Base-by-base conservation (phyloP, 192 early-diverging fungal genomes). In the Backusella psychrophila region DNA sequence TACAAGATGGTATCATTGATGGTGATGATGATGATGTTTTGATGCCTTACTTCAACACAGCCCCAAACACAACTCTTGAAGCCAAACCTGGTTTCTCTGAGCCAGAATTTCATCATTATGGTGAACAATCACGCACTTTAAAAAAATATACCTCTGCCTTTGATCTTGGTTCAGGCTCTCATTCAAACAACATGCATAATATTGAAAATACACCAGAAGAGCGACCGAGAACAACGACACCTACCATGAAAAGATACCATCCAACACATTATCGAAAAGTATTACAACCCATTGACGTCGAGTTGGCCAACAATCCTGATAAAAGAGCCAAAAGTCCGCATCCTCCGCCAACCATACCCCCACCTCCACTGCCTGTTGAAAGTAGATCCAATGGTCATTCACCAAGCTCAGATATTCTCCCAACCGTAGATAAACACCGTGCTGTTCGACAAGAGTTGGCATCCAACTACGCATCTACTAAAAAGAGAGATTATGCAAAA, bases 121-220 rank as follows among this genome's bases (percentile, higher is more conserved):
- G 7, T 26, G 56, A 29, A 9, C 56, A 29, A 1, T 23, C 56
- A 21, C 34, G 66, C 21, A 49, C 38, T 1, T 29, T 75, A 29
- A 75, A 75, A 34, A 75, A 75, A 75, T 78, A 70, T 74, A 73
- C 77, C 7, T 78, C 77, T 21, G 72, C 77, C 11, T 34, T 78
- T 19, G 77, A 78, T 63, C 67, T 78, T 12, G 53, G 65, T 68
- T 36, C 65, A 15, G 44, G 44, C 9, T 66, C 77, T 14, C 65
- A 44, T 5, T 71, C 72, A 2, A 21, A 33, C 14, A 34, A 49
- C 6, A 49, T 31, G 12, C 21, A 21, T n/a, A 19, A 41, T 12
- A 53, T 26, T n/a, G 6, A 23, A 53, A 21, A 35, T 36, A 23
- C 56, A 63, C 56, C 56, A 63, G 52, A 69, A 14, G 63, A 69